Conservation (phyloP, 1,139 yeast species). For the Geotrichum europaeum region DNA sequence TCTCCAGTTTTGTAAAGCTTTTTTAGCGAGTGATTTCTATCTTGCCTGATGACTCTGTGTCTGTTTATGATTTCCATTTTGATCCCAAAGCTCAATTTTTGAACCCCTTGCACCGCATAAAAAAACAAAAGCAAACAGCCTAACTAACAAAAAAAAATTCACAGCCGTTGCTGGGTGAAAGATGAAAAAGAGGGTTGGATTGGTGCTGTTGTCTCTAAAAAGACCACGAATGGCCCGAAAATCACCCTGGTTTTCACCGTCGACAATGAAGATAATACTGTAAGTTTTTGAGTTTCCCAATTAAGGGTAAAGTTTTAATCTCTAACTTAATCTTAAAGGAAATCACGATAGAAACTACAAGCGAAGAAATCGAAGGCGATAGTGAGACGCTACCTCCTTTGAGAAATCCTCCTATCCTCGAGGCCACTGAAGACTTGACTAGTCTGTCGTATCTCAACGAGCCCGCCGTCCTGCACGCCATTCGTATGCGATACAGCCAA, state of each 20-base stretch:
- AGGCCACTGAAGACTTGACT: conserved; percentile 91
- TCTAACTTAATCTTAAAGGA: conserved; percentile 18
- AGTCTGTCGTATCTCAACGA: conserved; percentile 88
- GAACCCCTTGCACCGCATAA: neutral
- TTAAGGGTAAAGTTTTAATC: neutral
- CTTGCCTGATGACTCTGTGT: neutral
- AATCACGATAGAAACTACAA: conserved; percentile 27
- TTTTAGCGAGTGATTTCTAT: neutral
- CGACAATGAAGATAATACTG: conserved; percentile 49
- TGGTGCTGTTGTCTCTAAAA: conserved; percentile 68
- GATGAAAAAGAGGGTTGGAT: conserved; percentile 87
- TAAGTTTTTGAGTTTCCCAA: conserved; percentile 16
- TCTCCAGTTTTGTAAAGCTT: neutral
- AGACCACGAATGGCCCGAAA: conserved; percentile 43
- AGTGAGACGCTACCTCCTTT: conserved; percentile 53
- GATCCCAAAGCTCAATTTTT: neutral
- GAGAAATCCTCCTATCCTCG: conserved; percentile 90
- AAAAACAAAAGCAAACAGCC: neutral
- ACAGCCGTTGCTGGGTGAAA: conserved; percentile 87
- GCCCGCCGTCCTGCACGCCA: conserved; percentile 93
- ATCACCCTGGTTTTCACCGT: conserved; percentile 49
- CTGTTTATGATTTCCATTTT: neutral
- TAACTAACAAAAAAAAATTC: neutral
- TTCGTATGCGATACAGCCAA: conserved; percentile 80
- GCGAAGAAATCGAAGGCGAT: conserved; percentile 45